Evolutionary conservation across 495 filamentous ascomycete species (phyloP).

Genomic region (Annulohypoxylon moriforme): DNA sequence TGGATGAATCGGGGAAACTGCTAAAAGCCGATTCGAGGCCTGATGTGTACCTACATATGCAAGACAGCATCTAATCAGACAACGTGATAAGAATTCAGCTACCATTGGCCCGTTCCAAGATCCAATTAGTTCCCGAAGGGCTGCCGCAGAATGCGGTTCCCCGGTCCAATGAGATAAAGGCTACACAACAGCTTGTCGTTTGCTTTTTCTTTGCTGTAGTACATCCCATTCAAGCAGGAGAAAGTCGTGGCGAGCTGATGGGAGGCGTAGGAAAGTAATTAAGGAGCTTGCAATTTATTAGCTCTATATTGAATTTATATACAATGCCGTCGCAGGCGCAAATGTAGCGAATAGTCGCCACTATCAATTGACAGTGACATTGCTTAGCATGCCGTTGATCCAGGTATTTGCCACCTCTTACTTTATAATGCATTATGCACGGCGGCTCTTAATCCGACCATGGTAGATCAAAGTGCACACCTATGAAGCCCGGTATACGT

Average conservation of each 20-base stretch:
- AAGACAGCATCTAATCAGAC: slow-evolving; percentile 4
- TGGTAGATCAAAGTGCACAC: not conserved
- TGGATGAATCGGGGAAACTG: slow-evolving; percentile 2
- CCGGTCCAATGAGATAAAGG: slow-evolving; percentile 2
- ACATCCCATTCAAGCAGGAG: not conserved
- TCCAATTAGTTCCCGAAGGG: slow-evolving; percentile 12
- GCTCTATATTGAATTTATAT: not conserved
- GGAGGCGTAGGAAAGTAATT: too few species aligned
- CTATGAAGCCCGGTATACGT: not conserved
- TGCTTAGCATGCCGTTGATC: not conserved
- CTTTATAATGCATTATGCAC: slow-evolving; percentile 3
- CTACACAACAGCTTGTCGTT: not conserved
- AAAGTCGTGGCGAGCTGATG: not conserved
- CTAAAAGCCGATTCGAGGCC: slow-evolving; percentile 5
- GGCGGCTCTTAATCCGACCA: not conserved
- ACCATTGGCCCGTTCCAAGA: slow-evolving; percentile 11
- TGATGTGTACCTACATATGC: slow-evolving; percentile 2
- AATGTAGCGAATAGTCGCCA: too few species aligned
- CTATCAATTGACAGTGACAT: not conserved
- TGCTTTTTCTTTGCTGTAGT: not conserved
- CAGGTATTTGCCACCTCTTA: not conserved
- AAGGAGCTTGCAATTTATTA: not conserved
- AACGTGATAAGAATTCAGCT: slow-evolving; percentile 4
- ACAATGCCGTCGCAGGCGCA: not conserved
- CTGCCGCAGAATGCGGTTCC: not conserved